Percentiles rank a stretch among this genome's conserved stretches.
These are phyloP conservation scores for Aureobasidium sp. DNA, from an alignment of 2,329 filamentous ascomycete genomes.

Conservation along the genomic window DNA sequence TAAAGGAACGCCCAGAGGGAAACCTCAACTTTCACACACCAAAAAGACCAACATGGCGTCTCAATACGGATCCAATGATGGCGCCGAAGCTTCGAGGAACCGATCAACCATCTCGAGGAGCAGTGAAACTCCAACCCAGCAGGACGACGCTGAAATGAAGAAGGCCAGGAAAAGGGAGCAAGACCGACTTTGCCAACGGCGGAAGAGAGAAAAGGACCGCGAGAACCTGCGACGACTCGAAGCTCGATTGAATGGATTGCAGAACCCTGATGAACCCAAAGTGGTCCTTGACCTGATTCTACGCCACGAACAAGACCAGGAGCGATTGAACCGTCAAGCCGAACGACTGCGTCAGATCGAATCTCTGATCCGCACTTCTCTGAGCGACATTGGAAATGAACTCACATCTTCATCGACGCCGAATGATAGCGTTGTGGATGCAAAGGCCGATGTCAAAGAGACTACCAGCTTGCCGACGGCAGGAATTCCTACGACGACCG, in stretches of 20 bases:
- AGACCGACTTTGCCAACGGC: slow-evolving; percentile 14
- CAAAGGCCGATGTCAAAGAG: neutral
- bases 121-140: slow-evolving; percentile 8
- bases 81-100: neutral
- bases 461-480: neutral
- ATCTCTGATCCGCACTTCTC: slow-evolving; percentile 1
- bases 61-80: neutral
- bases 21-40: neutral
- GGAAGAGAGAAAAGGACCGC: slow-evolving; percentile 16
- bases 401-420: neutral
- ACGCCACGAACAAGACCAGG: slow-evolving; percentile 15
- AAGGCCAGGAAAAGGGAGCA: slow-evolving; percentile 14
- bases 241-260: slow-evolving; percentile 14
- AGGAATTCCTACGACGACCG: neutral
- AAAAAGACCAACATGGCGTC: slow-evolving; percentile 1
- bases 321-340: slow-evolving; percentile 6
- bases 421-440: neutral
- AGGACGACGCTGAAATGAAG: slow-evolving; percentile 10
- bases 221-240: slow-evolving; percentile 15
- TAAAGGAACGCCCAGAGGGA: neutral
- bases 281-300: slow-evolving; percentile 13
- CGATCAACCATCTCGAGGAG: slow-evolving; percentile 9
- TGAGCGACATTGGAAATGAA: slow-evolving; percentile 3
- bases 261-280: slow-evolving; percentile 13
- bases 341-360: slow-evolving; percentile 14